Evolutionary conservation across 148 eudicot species (phyloP).

Genomic region (Fagopyrum tataricum): DNA sequence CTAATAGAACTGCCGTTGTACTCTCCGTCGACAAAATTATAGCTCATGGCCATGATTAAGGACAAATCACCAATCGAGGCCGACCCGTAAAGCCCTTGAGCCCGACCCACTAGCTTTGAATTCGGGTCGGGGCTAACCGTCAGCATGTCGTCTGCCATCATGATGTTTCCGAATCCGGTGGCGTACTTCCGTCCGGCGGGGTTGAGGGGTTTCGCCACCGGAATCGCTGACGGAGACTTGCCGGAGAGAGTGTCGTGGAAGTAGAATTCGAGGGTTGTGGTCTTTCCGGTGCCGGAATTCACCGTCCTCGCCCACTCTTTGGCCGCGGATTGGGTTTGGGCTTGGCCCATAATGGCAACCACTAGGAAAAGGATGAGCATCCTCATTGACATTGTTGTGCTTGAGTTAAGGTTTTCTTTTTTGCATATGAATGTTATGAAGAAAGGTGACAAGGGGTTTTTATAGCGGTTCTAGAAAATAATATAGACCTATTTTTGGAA

Average conservation of each 20-base stretch:
- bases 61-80: slow-evolving; percentile 20
- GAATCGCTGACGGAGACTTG: slow-evolving; percentile 31
- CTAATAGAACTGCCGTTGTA: slow-evolving; percentile 42
- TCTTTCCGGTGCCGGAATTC: slow-evolving; percentile 10
- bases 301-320: slow-evolving; percentile 31
- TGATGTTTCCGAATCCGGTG: slow-evolving; percentile 15
- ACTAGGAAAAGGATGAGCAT: too few species aligned
- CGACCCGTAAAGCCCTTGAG: slow-evolving; percentile 39
- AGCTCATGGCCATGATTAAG: slow-evolving; percentile 39
- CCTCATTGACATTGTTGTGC: too few species aligned
- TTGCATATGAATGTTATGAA: too few species aligned
- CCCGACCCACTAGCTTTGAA: slow-evolving; percentile 36
- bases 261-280: slow-evolving; percentile 48
- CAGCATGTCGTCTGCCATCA: slow-evolving; percentile 34
- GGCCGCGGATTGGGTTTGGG: neutral
- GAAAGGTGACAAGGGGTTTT: too few species aligned
- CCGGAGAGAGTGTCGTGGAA: slow-evolving; percentile 53
- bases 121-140: slow-evolving; percentile 25
- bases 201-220: slow-evolving; percentile 20
- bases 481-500: too few species aligned
- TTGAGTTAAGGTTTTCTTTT: too few species aligned
- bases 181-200: neutral
- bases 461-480: too few species aligned
- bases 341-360: too few species aligned
- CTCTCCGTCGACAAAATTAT: slow-evolving; percentile 29